Percentiles rank a stretch among this genome's conserved stretches.
Conservation (phyloP, 2,329 filamentous ascomycete genomes). For the Blastomyces gilchristii region DNA sequence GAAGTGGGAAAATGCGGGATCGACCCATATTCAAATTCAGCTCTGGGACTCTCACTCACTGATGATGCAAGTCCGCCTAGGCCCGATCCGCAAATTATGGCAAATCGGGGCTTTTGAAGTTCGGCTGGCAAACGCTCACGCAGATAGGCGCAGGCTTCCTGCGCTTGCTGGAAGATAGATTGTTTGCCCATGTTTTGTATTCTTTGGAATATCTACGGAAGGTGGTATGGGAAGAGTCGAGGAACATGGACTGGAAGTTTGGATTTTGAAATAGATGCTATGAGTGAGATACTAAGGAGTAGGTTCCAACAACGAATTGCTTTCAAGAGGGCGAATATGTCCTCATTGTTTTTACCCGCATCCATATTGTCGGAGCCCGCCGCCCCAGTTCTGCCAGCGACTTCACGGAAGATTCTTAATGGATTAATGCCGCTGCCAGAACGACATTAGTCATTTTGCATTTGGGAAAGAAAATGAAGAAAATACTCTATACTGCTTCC, state of each 20-base stretch:
- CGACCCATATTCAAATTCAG: constrained; percentile 47
- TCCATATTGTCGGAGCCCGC: neutral
- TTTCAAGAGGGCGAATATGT: neutral
- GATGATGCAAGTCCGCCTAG: constrained; percentile 49
- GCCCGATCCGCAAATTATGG: constrained; percentile 56
- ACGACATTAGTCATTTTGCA: neutral
- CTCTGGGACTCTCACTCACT: constrained; percentile 35
- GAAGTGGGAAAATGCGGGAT: constrained; percentile 53
- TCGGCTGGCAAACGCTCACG: constrained; percentile 39
- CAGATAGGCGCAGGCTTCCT: constrained; percentile 44
- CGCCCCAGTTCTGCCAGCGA: neutral
- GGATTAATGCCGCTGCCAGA: neutral
- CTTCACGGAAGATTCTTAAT: neutral
- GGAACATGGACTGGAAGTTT: neutral
- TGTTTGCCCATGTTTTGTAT: constrained; percentile 9
- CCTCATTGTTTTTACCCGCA: neutral
- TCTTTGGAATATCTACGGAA: neutral
- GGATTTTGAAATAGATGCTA: neutral
- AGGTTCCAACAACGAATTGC: neutral
- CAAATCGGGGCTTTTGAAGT: constrained; percentile 47
- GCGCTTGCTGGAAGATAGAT: constrained; percentile 19
- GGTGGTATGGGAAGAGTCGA: no score
- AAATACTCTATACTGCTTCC: neutral
- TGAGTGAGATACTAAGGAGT: neutral
- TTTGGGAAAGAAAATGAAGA: neutral